phyloP scores from a whole-genome alignment of 352 stramenopile species.

The Phytophthora aleatoria region DNA sequence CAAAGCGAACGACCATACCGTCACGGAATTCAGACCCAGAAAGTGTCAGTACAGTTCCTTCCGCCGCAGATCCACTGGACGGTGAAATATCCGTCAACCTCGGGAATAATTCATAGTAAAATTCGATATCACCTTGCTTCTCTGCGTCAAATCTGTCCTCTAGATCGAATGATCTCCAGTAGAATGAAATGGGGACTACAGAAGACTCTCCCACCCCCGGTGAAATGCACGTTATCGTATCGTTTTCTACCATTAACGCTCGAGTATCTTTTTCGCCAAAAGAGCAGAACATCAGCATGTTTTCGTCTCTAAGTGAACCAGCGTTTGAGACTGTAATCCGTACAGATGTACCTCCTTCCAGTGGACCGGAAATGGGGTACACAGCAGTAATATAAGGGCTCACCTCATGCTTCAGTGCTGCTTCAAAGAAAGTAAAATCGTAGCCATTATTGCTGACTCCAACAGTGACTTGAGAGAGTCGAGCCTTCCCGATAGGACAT shows the following conservation, averaged over 20 bases:
- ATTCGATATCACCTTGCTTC: slow-evolving; percentile 16
- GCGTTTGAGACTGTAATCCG: slow-evolving; percentile 22
- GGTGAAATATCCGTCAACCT: slow-evolving; percentile 26
- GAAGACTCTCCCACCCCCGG: slow-evolving; percentile 10
- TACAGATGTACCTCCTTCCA: slow-evolving; percentile 43
- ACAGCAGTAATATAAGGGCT: slow-evolving; percentile 35
- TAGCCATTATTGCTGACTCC: slow-evolving; percentile 47
- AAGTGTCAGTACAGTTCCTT: slow-evolving; percentile 34
- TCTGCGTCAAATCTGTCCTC: slow-evolving; percentile 25
- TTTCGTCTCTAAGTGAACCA: slow-evolving; percentile 6
- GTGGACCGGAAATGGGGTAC: slow-evolving; percentile 24
- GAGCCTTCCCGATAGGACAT: slow-evolving; percentile 11
- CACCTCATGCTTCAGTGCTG: slow-evolving; percentile 10
- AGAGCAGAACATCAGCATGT: slow-evolving; percentile 32
- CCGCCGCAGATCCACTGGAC: slow-evolving; percentile 20
- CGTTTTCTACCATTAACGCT: slow-evolving; percentile 21
- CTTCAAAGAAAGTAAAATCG: slow-evolving; percentile 37
- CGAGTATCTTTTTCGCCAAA: slow-evolving; percentile 40
- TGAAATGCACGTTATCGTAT: slow-evolving; percentile 26
- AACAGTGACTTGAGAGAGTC: slow-evolving; percentile 14
- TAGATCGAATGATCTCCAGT: slow-evolving; percentile 27
- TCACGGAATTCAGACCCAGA: slow-evolving; percentile 34
- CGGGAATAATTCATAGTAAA: slow-evolving; percentile 34
- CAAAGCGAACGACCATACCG: slow-evolving; percentile 35
- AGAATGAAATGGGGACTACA: slow-evolving; percentile 26